Percentiles rank a stretch among this genome's conserved stretches.
phyloP scores from a whole-genome alignment of 2,329 filamentous ascomycete species.

The Colletotrichum sidae region DNA sequence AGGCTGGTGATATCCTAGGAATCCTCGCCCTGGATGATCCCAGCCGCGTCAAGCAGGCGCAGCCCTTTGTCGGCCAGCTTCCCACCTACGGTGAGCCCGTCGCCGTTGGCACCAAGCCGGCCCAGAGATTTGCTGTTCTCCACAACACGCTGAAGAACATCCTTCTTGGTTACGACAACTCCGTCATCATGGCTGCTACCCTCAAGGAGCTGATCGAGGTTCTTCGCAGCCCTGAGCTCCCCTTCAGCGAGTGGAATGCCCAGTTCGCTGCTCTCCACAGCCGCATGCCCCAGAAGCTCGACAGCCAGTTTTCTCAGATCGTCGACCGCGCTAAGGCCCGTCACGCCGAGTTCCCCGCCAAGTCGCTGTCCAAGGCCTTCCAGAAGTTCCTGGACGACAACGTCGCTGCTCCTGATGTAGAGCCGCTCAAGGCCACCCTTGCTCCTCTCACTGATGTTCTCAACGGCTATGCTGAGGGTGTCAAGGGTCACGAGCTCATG shows the following conservation, averaged over 20 bases:
- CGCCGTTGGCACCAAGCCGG: constrained; percentile 89
- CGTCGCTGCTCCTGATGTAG: constrained; percentile 77
- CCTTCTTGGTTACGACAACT: constrained; percentile 94
- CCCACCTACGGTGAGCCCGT: constrained; percentile 88
- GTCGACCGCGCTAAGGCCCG: constrained; percentile 85
- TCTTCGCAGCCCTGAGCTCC: constrained; percentile 87
- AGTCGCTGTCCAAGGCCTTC: constrained; percentile 85
- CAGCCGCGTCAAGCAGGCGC: constrained; percentile 94
- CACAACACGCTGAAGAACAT: constrained; percentile 87
- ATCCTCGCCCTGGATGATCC: constrained; percentile 96
- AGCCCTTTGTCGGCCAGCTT: constrained; percentile 91
- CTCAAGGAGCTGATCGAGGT: constrained; percentile 92
- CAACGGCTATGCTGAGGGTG: constrained; percentile 83
- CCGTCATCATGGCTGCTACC: constrained; percentile 90
- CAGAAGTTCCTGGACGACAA: constrained; percentile 91
- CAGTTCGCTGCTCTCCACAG: constrained; percentile 97
- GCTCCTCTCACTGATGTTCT: constrained; percentile 83
- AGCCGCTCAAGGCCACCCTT: constrained; percentile 78
- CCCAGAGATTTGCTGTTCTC: constrained; percentile 85
- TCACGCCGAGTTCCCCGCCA: constrained; percentile 90
- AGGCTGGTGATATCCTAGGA: constrained; percentile 98
- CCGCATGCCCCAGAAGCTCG: constrained; percentile 95
- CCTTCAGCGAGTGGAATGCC: constrained; percentile 95
- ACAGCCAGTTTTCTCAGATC: constrained; percentile 82
- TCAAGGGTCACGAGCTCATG: constrained; percentile 89